Percentiles rank a stretch among this genome's conserved stretches.
Evolutionary conservation across 2,329 filamentous ascomycete genomes (phyloP).

Genomic region (Calycina herbarum): DNA sequence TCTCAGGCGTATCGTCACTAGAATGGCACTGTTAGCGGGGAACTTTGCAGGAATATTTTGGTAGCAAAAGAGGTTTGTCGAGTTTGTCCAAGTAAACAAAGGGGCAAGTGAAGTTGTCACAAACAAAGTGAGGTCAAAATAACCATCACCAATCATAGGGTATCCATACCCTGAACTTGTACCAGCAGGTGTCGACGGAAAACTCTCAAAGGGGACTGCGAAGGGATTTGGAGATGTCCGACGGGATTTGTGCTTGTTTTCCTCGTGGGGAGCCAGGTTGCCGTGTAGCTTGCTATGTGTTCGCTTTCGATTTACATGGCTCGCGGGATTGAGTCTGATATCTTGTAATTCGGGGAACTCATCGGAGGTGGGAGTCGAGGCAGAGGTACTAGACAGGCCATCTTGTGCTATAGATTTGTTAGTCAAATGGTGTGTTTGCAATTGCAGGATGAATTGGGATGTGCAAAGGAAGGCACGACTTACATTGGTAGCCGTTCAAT

Average conservation of each 20-base stretch:
- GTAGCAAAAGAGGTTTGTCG: background rate
- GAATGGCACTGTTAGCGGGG: conserved; percentile 13
- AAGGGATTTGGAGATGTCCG: conserved; percentile 35
- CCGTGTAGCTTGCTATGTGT: conserved; percentile 31
- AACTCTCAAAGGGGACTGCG: conserved; percentile 14
- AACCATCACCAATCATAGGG: conserved; percentile 26
- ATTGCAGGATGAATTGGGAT: conserved; percentile 11
- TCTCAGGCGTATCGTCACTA: conserved; percentile 33
- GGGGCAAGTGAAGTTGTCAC: conserved; percentile 23
- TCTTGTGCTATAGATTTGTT: conserved; percentile 6
- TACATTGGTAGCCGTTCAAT: conserved; percentile 10
- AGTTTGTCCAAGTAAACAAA: background rate
- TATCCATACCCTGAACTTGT: conserved; percentile 34
- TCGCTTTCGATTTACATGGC: conserved; percentile 33
- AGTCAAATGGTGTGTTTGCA: conserved; percentile 9
- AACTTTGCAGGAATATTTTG: background rate
- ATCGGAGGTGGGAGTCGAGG: conserved; percentile 29
- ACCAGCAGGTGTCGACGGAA: conserved; percentile 27
- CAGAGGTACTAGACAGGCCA: conserved; percentile 19
- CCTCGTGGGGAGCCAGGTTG: conserved; percentile 18
- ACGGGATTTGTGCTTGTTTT: conserved; percentile 34
- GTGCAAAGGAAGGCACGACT: background rate
- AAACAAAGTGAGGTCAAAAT: conserved; percentile 30
- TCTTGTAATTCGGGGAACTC: conserved; percentile 20
- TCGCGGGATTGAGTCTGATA: conserved; percentile 20